Conservation (phyloP, 1,284 basidiomycete genomes). For the Volvariella volvacea region DNA sequence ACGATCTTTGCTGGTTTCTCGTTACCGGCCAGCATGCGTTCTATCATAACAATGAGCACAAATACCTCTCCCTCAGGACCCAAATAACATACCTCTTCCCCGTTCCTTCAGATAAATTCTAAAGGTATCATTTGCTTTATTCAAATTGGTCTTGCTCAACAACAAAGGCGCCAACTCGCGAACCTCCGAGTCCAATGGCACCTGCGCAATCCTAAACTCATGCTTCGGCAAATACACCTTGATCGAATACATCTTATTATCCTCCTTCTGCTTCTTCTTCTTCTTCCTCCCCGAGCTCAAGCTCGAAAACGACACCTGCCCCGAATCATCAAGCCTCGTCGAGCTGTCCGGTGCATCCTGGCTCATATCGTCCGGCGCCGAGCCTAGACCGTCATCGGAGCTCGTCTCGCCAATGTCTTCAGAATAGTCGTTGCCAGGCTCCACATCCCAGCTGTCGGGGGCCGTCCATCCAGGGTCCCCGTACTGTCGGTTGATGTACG, state of each 20-base stretch:
- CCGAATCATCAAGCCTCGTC: constrained; percentile 4
- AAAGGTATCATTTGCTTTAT: constrained; percentile 53
- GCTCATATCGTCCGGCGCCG: constrained; percentile 7
- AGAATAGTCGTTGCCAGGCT: constrained; percentile 34
- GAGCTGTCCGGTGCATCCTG: constrained; percentile 9
- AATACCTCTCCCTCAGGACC: constrained; percentile 2
- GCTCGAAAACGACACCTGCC: constrained; percentile 4
- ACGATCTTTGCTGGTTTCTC: constrained; percentile 88
- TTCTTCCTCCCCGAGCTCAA: not conserved
- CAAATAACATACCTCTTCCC: constrained; percentile 59
- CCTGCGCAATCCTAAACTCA: constrained; percentile 66
- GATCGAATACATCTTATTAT: constrained; percentile 35
- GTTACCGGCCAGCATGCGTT: constrained; percentile 73
- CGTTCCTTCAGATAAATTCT: constrained; percentile 80
- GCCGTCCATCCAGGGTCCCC: constrained; percentile 41
- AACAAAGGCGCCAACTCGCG: constrained; percentile 62
- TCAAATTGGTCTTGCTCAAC: constrained; percentile 48
- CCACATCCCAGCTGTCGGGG: constrained; percentile 57
- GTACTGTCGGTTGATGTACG: constrained; percentile 8
- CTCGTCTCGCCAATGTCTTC: constrained; percentile 35
- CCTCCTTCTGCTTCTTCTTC: constrained; percentile 4
- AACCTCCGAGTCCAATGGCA: constrained; percentile 64
- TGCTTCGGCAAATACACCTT: constrained; percentile 78
- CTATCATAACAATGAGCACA: constrained; percentile 30
- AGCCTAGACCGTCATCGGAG: constrained; percentile 37